Conservation (phyloP, 2,329 filamentous ascomycete genomes). For the Phaeophleospora eucalypticola region DNA sequence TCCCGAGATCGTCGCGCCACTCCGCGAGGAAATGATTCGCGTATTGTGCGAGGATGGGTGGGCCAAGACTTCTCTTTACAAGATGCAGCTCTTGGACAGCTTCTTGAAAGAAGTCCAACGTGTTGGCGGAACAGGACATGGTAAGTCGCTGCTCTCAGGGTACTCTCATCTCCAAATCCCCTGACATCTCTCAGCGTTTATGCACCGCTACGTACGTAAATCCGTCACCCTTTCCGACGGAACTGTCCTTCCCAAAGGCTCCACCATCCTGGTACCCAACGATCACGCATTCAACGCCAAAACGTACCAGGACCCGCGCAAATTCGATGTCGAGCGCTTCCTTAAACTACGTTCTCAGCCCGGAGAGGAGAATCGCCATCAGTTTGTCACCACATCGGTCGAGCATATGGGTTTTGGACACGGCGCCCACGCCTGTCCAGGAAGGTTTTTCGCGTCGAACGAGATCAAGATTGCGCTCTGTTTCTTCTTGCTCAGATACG, state of each 20-base stretch:
- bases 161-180: not conserved
- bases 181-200: not conserved
- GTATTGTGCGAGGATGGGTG: constrained; percentile 22
- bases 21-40: constrained; percentile 25
- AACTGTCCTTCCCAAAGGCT: constrained; percentile 22
- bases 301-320: constrained; percentile 14
- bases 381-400: constrained; percentile 20
- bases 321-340: constrained; percentile 22
- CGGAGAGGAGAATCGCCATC: constrained; percentile 21
- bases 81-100: constrained; percentile 31
- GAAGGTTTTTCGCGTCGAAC: constrained; percentile 34
- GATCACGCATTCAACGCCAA: constrained; percentile 11
- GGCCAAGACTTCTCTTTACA: constrained; percentile 24
- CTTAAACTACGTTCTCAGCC: constrained; percentile 16
- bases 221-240: constrained; percentile 23
- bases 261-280: constrained; percentile 11
- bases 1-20: constrained; percentile 22
- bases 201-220: constrained; percentile 3
- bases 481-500: constrained; percentile 33
- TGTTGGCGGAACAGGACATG: constrained; percentile 16
- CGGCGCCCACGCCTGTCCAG: constrained; percentile 34
- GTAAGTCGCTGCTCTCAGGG: constrained; percentile 1
- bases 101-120: constrained; percentile 29
- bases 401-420: constrained; percentile 28
- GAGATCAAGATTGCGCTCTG: constrained; percentile 34